Percentiles rank a stretch among this genome's conserved stretches.
Conservation (phyloP, 352 stramenopile genomes). For the Globisporangium recalcitrans region DNA sequence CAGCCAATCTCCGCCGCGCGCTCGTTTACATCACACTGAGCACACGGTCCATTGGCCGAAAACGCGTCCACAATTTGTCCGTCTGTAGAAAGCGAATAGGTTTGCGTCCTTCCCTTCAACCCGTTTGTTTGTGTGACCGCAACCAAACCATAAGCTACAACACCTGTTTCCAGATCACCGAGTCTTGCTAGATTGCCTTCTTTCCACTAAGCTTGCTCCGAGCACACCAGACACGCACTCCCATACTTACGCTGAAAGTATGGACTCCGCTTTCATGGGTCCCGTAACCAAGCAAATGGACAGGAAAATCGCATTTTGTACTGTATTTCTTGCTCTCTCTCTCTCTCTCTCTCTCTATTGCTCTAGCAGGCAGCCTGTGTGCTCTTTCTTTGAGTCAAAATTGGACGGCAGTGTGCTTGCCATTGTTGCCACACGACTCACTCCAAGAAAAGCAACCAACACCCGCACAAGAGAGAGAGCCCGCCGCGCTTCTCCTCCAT, state of each 20-base stretch:
- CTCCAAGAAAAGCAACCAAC: neutral
- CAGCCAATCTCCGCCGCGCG: neutral
- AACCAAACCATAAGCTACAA: no score
- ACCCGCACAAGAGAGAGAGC: neutral
- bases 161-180: no score
- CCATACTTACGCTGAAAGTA: no score
- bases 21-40: neutral
- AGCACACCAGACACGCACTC: no score
- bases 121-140: neutral
- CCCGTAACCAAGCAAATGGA: no score
- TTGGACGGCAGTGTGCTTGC: neutral
- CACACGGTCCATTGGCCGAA: neutral
- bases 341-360: neutral
- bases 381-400: slow-evolving; percentile 1
- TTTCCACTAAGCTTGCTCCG: no score
- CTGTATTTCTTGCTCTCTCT: neutral
- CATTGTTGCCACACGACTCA: neutral
- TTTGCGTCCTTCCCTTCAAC: neutral
- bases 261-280: no score
- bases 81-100: no score
- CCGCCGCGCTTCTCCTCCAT: neutral
- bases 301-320: no score
- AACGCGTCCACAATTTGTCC: neutral
- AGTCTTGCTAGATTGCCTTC: no score
- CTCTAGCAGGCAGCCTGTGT: neutral